Percentiles rank a stretch among this genome's conserved stretches.
Evolutionary conservation across 2,329 filamentous ascomycete genomes (phyloP).

Genomic region (Fusarium sp.): DNA sequence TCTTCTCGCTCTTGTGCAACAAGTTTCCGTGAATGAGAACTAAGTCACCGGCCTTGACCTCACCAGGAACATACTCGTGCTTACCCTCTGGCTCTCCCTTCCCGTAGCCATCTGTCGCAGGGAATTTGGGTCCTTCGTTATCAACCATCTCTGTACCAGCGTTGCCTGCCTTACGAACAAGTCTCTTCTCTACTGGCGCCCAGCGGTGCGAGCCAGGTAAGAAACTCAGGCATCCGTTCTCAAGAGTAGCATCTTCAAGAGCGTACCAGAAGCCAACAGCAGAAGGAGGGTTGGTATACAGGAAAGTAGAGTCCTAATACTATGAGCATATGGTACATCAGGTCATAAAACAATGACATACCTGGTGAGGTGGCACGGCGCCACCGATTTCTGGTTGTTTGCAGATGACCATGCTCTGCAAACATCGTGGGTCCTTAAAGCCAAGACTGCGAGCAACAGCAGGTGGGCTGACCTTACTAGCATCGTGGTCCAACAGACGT

Average conservation of each 20-base stretch:
- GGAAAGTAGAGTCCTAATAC: constrained; percentile 88
- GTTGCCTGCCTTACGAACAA: constrained; percentile 72
- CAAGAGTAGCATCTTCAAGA: constrained; percentile 85
- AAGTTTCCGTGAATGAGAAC: constrained; percentile 97
- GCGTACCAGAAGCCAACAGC: constrained; percentile 99
- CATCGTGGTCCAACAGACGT: constrained; percentile 58
- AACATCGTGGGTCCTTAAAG: constrained; percentile 77
- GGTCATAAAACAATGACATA: background rate
- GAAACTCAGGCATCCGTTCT: constrained; percentile 92
- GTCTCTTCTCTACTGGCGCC: constrained; percentile 75
- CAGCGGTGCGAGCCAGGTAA: constrained; percentile 83
- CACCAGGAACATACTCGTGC: constrained; percentile 75
- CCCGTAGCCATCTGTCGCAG: constrained; percentile 62
- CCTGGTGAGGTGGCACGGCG: constrained; percentile 87
- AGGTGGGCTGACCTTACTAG: constrained; percentile 56
- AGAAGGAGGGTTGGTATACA: constrained; percentile 89
- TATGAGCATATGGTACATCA: fast-evolving
- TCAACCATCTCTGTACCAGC: constrained; percentile 76
- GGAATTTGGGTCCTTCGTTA: constrained; percentile 75
- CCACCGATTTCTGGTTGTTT: constrained; percentile 97
- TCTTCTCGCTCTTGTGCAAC: constrained; percentile 95
- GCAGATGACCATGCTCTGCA: constrained; percentile 98
- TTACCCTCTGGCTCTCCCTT: constrained; percentile 54
- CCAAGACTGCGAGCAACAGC: constrained; percentile 77
- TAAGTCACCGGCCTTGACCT: constrained; percentile 90